These are phyloP conservation scores for Juglanconis sp. DNA, from an alignment of 2,329 filamentous ascomycete species.

Conservation along the genomic window DNA sequence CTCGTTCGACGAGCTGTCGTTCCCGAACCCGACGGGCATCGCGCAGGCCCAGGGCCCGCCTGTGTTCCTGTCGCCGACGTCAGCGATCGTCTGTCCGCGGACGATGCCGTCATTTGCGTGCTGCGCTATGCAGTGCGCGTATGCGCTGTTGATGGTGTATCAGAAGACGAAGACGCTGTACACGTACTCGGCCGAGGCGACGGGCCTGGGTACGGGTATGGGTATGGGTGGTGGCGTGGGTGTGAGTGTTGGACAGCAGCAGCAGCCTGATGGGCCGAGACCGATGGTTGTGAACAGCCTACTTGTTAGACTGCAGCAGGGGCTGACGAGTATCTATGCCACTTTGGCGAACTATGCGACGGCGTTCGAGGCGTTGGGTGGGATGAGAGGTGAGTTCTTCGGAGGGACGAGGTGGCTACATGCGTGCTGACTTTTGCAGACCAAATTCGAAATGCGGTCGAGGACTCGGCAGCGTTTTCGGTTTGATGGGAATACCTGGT, in stretches of 20 bases:
- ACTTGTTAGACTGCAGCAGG: conserved; percentile 38
- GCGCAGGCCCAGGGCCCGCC: conserved; percentile 22
- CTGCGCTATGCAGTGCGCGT: conserved; percentile 45
- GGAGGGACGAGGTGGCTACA: background rate
- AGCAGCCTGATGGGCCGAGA: background rate
- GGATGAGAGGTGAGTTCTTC: conserved; percentile 37
- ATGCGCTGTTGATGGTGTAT: conserved; percentile 41
- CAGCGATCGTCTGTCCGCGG: conserved; percentile 37
- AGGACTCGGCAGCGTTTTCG: conserved; percentile 22
- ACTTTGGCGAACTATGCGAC: conserved; percentile 42
- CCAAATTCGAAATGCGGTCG: conserved; percentile 24
- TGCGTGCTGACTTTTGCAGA: conserved; percentile 18
- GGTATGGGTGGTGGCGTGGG: background rate
- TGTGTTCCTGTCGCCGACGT: conserved; percentile 34
- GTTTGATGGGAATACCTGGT: background rate
- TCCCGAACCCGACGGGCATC: conserved; percentile 37
- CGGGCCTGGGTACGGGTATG: no score
- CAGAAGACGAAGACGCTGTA: conserved; percentile 38
- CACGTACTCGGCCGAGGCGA: conserved; percentile 21
- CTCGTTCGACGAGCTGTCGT: conserved; percentile 43
- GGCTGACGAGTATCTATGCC: conserved; percentile 37
- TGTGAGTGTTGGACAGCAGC: background rate
- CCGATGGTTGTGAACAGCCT: conserved; percentile 30
- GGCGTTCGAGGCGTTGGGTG: conserved; percentile 42
- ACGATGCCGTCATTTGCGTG: conserved; percentile 44